Base-by-base conservation (phyloP, 768 basidiomycete genomes). In the Daedalea quercina region DNA sequence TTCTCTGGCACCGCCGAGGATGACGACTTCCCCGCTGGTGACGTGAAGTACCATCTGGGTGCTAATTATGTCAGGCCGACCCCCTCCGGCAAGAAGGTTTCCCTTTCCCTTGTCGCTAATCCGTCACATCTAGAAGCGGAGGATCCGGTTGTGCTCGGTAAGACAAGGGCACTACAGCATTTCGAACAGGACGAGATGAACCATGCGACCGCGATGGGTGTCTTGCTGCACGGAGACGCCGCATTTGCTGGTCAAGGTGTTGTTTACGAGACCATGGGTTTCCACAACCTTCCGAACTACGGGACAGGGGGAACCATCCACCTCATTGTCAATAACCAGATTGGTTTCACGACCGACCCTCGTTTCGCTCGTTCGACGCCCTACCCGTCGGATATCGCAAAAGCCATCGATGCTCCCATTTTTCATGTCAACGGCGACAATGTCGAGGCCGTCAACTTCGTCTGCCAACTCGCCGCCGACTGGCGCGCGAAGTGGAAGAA, bases 391-490 rank as follows among this genome's bases (percentile, higher is more conserved):
- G 96, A 99, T 65, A 90, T 99, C 58, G 96, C 96, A 57, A 99
- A 99, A 71, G 85, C 93, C 45, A 98, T 98, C 66, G 96, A 99
- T 63, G 80, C 96, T 0, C 95, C 95, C 47, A 97, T 99, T 70
- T 95, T 99, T 85, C 95, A 99, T 70, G 96, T 98, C 64, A 99
- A 99, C 64, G 95, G 95, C 44, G 95, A 99, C 76, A 93, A 97
- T 62, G 89, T 87, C 55, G 95, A 99, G 70, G 95, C 95, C 20
- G 94, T 99, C 68, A 98, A 90, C 69, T 99, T 94, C 65, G 95
- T 99, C 37, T 95, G 92, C 72, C 94, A 95, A 64, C 85, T 99
- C 52, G 96, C 95, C 24, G 95, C 95, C 26, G 95, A 99, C 69
- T 99, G 92, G 73, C 86, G 95, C 47, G 94, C 95, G 60, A 95